Conservation (phyloP, 208 protist genomes). For the Leishmania tropica region DNA sequence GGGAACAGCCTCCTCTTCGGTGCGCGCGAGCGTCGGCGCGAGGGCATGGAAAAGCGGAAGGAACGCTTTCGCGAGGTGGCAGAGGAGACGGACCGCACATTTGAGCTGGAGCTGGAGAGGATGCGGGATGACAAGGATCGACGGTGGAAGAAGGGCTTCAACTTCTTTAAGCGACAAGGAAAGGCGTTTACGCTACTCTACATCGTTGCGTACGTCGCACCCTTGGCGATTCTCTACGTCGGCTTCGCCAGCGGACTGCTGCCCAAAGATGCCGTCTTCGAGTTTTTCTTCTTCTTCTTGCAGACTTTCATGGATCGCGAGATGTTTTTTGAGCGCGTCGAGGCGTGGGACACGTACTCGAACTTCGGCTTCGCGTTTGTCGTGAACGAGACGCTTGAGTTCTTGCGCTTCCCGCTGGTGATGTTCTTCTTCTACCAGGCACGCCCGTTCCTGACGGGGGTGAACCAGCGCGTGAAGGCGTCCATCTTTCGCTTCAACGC, state of each 20-base stretch:
- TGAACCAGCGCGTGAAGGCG: conserved; percentile 56
- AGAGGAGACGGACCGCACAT: conserved; percentile 56
- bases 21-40: conserved; percentile 33
- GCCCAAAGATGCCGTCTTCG: conserved; percentile 76
- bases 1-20: conserved; percentile 28
- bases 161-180: conserved; percentile 87
- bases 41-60: conserved; percentile 14
- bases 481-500: conserved; percentile 71
- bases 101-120: conserved; percentile 78
- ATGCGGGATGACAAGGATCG: conserved; percentile 64
- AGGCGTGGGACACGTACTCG: conserved; percentile 83
- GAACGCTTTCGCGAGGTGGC: conserved; percentile 33
- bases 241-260: conserved; percentile 68
- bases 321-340: conserved; percentile 70
- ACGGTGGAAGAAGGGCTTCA: conserved; percentile 56
- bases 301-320: conserved; percentile 65
- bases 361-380: conserved; percentile 92
- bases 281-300: conserved; percentile 74
- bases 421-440: conserved; percentile 78
- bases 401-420: conserved; percentile 77
- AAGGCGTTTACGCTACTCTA: conserved; percentile 73
- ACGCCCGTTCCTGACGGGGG: conserved; percentile 56
- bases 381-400: conserved; percentile 83
- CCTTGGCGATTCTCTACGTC: conserved; percentile 65
- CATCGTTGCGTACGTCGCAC: conserved; percentile 55